Evolutionary conservation across 805 yeast genomes (phyloP), one percentile per base, ranked within the genome.

Genomic region (Wickerhamiella kazuoi): DNA sequence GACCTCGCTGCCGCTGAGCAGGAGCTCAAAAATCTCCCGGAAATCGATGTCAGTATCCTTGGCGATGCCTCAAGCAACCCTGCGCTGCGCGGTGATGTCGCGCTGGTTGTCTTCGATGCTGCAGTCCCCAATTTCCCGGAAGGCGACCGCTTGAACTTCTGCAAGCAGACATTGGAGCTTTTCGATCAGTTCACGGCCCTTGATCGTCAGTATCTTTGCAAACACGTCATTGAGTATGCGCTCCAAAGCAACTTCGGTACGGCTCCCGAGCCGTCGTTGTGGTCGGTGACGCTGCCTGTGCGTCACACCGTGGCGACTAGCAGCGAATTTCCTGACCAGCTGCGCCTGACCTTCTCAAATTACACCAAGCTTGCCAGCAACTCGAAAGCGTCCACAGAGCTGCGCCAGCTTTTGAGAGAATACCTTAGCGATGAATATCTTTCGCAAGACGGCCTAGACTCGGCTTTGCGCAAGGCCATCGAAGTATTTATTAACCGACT

Each of bases 31-130:
- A 69, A 71, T 38, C 65, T 86, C 45, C 95, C 96, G 0, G 95
- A 84, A 46, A 80, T 84, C 24, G 90, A 84, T 53, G 67, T 82
- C 64, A 76, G 74, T 50, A 75, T 82, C 67, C 64, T 86, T 47
- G 96, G 95, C 20, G 74, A 75, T 45, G 76, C 78, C n/a, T 93
- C 81, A 36, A 72, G 82, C 20, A 79, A 79, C 50, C 86, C 87
- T 6, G 87, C 83, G 0, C 55, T 79, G 42, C 68, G 70, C 43
- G 87, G 90, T 41, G 83, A 78, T 51, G 65, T 79, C 40, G 79
- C 79, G 1, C 56, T 77, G 41, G 69, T 80, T 0, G 68, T 87
- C 46, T 73, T 75, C 63, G 74, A 87, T 63, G 60, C 74, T 51
- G 74, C 76, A 41, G 62, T 75, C 61, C 57, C 74, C 50, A 61